These are phyloP conservation scores for Amylostereum areolatum DNA, from an alignment of 1,284 basidiomycete genomes.

Conservation along the genomic window DNA sequence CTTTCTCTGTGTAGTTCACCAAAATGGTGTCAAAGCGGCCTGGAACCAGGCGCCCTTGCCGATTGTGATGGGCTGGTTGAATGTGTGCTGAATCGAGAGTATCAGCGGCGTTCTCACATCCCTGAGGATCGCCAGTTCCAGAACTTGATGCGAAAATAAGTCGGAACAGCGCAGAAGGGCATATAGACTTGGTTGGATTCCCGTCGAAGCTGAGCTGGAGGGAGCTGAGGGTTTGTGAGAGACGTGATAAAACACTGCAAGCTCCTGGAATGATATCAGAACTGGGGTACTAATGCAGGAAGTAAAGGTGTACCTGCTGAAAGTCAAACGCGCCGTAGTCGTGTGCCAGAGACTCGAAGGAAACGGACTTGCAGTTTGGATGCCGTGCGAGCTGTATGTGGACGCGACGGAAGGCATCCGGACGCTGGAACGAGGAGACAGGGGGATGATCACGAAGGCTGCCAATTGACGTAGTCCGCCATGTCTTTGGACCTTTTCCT, in stretches of 20 bases:
- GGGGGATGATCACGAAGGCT: not conserved
- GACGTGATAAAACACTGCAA: not conserved
- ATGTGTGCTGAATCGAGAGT: not conserved
- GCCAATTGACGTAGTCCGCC: conserved; percentile 7
- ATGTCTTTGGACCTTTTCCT: conserved; percentile 11
- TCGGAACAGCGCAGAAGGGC: not conserved
- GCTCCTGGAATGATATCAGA: not conserved
- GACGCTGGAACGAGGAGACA: not conserved
- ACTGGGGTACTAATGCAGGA: not conserved
- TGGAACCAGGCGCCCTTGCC: not conserved
- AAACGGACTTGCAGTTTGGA: not conserved
- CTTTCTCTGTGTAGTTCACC: not conserved
- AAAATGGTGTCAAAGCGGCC: conserved; percentile 18
- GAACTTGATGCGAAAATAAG: not conserved
- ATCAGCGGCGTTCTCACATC: not conserved
- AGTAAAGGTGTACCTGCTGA: conserved; percentile 3
- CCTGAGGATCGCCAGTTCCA: not conserved
- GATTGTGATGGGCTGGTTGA: not conserved
- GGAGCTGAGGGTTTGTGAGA: no score
- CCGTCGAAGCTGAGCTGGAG: no score
- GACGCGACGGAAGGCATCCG: not conserved
- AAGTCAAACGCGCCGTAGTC: conserved; percentile 9
- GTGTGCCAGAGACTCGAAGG: not conserved
- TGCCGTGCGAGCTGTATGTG: not conserved
- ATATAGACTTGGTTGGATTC: not conserved